A percentile compares a stretch with the other conserved stretches of the same genome.
Evolutionary conservation across 495 filamentous ascomycete genomes (phyloP).

Genomic region (Staphylotrichum longicolle): DNA sequence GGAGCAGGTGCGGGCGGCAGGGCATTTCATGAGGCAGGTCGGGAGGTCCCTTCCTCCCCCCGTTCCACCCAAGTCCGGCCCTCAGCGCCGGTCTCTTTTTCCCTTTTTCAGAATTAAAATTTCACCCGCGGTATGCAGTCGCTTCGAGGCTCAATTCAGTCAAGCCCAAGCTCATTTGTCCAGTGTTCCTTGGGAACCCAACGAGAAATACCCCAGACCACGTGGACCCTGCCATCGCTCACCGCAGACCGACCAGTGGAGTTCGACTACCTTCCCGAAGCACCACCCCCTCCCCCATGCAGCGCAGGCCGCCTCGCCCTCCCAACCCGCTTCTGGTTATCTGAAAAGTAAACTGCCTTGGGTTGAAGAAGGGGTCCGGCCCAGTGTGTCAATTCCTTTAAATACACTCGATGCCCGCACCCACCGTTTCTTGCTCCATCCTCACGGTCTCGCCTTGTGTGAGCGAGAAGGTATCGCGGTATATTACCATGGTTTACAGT

Average conservation of each 20-base stretch:
- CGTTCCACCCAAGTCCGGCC: not conserved
- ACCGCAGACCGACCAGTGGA: conserved; percentile 30
- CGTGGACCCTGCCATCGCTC: conserved; percentile 27
- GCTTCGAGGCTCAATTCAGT: conserved; percentile 15
- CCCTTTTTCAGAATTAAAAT: conserved; percentile 6
- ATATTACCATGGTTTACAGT: conserved; percentile 4
- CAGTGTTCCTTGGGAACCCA: not conserved
- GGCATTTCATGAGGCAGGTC: no score
- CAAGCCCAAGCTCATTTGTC: conserved; percentile 11
- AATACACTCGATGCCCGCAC: no score
- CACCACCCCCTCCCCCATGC: conserved; percentile 1
- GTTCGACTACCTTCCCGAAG: not conserved
- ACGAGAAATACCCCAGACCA: conserved; percentile 8
- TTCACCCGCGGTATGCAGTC: conserved; percentile 14
- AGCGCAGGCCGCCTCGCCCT: not conserved
- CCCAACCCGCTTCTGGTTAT: no score
- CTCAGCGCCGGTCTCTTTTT: conserved; percentile 5
- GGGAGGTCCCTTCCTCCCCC: no score
- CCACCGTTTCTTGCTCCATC: no score
- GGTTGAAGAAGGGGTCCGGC: no score
- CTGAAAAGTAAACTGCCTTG: no score
- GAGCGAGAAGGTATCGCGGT: not conserved
- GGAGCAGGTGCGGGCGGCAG: no score
- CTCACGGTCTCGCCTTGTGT: no score
- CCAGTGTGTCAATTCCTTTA: no score